A percentile compares a stretch with the other conserved stretches of the same genome.
Evolutionary conservation across 169 alveolate species (phyloP).

Genomic region (Ichthyophthirius multifiliis): DNA sequence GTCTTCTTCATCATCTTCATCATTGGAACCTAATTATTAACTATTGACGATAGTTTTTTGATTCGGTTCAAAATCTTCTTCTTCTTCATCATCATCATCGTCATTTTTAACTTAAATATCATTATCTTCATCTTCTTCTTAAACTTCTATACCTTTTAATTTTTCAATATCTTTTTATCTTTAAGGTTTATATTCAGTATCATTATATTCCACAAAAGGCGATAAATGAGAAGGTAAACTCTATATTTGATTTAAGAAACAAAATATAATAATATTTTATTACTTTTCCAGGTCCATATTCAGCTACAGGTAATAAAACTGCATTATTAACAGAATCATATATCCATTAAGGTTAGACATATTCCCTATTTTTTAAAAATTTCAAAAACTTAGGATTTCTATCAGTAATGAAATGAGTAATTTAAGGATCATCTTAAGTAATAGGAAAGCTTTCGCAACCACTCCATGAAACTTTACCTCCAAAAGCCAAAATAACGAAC

Average conservation of each 20-base stretch:
- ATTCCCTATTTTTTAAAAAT: conserved; percentile 54
- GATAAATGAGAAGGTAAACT: conserved; percentile 95
- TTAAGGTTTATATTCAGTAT: conserved; percentile 54
- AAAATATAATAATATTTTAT: background rate
- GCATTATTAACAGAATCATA: conserved; percentile 90
- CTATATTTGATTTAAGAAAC: background rate
- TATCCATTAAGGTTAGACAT: conserved; percentile 96
- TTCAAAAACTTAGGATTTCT: conserved; percentile 53
- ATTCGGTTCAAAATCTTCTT: background rate
- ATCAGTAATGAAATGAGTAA: conserved; percentile 92
- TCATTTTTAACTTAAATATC: background rate
- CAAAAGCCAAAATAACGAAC: conserved; percentile 87
- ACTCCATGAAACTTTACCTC: conserved; percentile 86
- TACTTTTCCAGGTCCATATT: conserved; percentile 89
- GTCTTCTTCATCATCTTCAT: background rate
- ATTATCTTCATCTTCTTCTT: background rate
- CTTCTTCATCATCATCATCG: conserved; percentile 8
- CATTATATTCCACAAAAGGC: conserved; percentile 85
- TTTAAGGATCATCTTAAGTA: conserved; percentile 63
- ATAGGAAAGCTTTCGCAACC: conserved; percentile 65
- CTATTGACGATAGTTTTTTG: background rate
- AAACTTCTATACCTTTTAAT: conserved; percentile 50
- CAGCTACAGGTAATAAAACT: conserved; percentile 84
- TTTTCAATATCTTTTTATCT: conserved; percentile 56
- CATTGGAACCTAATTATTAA: too few species aligned